Conservation (phyloP, 2,329 filamentous ascomycete species). For the Fusarium sp. region DNA sequence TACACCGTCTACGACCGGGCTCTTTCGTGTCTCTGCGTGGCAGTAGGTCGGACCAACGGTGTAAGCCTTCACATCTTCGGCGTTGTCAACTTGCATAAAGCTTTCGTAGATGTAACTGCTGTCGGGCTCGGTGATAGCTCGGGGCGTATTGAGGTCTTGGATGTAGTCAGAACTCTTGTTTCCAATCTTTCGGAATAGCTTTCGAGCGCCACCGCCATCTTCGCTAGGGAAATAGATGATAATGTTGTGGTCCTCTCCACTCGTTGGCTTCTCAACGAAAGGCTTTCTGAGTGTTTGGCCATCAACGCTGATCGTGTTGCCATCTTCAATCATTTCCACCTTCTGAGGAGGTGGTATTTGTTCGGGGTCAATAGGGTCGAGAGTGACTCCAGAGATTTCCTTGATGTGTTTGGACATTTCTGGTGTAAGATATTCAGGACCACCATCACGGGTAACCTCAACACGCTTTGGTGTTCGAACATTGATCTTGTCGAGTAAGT, state of each 20-base stretch:
- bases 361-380: slow-evolving; percentile 76
- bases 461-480: slow-evolving; percentile 90
- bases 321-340: slow-evolving; percentile 89
- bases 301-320: slow-evolving; percentile 89
- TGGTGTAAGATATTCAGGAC: slow-evolving; percentile 79
- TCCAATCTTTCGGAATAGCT: slow-evolving; percentile 95
- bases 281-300: slow-evolving; percentile 85
- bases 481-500: slow-evolving; percentile 86
- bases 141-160: slow-evolving; percentile 77
- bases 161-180: slow-evolving; percentile 99
- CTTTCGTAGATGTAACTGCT: slow-evolving; percentile 97
- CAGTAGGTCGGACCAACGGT: slow-evolving; percentile 94
- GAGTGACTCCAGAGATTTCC: slow-evolving; percentile 79
- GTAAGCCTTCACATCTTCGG: slow-evolving; percentile 98
- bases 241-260: slow-evolving; percentile 98
- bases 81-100: slow-evolving; percentile 95
- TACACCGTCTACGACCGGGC: slow-evolving; percentile 94
- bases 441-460: slow-evolving; percentile 93
- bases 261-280: slow-evolving; percentile 98
- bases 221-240: slow-evolving; percentile 95
- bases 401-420: slow-evolving; percentile 85
- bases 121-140: slow-evolving; percentile 81
- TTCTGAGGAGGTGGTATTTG: slow-evolving; percentile 72
- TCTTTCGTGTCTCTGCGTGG: slow-evolving; percentile 97
- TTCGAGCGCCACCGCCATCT: slow-evolving; percentile 86